phyloP scores from a whole-genome alignment of 1,139 yeast genomes.

The Tardiomyces depauwii region DNA sequence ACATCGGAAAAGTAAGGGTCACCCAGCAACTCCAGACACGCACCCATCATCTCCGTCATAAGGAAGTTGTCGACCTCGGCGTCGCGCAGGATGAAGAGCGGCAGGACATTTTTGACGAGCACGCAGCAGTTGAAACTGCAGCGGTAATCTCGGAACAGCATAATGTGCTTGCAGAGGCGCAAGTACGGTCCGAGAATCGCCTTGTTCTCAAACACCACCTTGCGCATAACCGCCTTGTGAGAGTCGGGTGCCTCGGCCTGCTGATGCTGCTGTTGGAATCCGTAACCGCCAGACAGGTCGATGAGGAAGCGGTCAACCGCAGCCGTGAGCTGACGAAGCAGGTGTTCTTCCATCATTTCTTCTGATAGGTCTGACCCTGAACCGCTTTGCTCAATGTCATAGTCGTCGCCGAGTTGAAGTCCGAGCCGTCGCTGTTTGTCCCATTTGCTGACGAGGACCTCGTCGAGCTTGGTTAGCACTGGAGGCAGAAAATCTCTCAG shows the following conservation, averaged over 20 bases:
- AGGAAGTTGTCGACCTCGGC: slow-evolving; percentile 72
- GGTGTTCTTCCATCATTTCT: slow-evolving; percentile 96
- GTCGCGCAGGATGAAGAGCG: slow-evolving; percentile 47
- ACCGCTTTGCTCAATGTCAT: slow-evolving; percentile 31
- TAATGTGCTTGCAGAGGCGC: slow-evolving; percentile 62
- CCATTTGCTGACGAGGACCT: slow-evolving; percentile 65
- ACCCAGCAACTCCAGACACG: slow-evolving; percentile 48
- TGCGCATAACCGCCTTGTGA: slow-evolving; percentile 11
- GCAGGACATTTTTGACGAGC: slow-evolving; percentile 59
- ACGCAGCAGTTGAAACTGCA: slow-evolving; percentile 86
- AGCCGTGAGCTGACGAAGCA: slow-evolving; percentile 85
- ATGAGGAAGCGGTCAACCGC: slow-evolving; percentile 83
- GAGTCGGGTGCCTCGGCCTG: slow-evolving; percentile 9
- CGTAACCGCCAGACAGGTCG: slow-evolving; percentile 74
- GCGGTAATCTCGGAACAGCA: slow-evolving; percentile 76
- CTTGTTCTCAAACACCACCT: slow-evolving; percentile 50
- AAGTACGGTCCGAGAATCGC: slow-evolving; percentile 70
- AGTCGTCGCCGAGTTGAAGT: slow-evolving; percentile 48
- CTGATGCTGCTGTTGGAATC: slow-evolving; percentile 19
- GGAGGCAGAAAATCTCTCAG: slow-evolving; percentile 71
- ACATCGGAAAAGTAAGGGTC: slow-evolving; percentile 80
- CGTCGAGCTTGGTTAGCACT: slow-evolving; percentile 61
- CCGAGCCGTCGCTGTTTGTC: slow-evolving; percentile 57
- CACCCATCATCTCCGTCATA: slow-evolving; percentile 38
- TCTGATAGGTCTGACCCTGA: slow-evolving; percentile 83